phyloP scores from a whole-genome alignment of 2,329 filamentous ascomycete species.

The Nemania sp. region DNA sequence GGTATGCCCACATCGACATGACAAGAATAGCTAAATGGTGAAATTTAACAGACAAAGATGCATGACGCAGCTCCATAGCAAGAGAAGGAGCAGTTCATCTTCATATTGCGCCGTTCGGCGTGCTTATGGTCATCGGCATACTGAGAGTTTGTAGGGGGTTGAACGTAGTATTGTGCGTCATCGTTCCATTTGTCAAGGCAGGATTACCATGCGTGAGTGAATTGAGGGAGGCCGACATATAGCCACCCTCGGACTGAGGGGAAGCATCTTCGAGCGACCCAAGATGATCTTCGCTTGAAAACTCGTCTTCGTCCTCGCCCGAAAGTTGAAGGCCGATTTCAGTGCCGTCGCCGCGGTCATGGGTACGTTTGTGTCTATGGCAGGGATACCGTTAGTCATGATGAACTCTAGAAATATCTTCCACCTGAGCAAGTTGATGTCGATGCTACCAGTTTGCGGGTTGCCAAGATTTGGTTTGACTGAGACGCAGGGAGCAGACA shows the following conservation, averaged over 20 bases:
- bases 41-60: slow-evolving; percentile 30
- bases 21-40: slow-evolving; percentile 26
- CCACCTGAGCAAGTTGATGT: slow-evolving; percentile 41
- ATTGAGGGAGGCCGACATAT: slow-evolving; percentile 57
- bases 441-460: slow-evolving; percentile 42
- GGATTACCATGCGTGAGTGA: slow-evolving; percentile 43
- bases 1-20: slow-evolving; percentile 31
- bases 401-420: slow-evolving; percentile 24
- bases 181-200: slow-evolving; percentile 35
- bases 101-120: slow-evolving; percentile 50
- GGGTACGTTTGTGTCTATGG: slow-evolving; percentile 78
- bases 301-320: slow-evolving; percentile 85
- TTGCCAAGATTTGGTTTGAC: too few relatives aligned
- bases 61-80: slow-evolving; percentile 28
- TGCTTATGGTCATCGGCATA: slow-evolving; percentile 67
- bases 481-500: slow-evolving; percentile 41
- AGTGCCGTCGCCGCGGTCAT: slow-evolving; percentile 65
- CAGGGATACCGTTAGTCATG: slow-evolving; percentile 45
- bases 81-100: slow-evolving; percentile 17
- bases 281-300: slow-evolving; percentile 79
- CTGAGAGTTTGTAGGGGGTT: slow-evolving; percentile 64
- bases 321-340: slow-evolving; percentile 65
- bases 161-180: slow-evolving; percentile 47
- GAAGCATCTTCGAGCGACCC: slow-evolving; percentile 79
- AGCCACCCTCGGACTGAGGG: slow-evolving; percentile 69